Percentiles rank a stretch among this genome's conserved stretches.
Evolutionary conservation across 306 rosid species (phyloP).

Genomic region (Arachis stenosperma): DNA sequence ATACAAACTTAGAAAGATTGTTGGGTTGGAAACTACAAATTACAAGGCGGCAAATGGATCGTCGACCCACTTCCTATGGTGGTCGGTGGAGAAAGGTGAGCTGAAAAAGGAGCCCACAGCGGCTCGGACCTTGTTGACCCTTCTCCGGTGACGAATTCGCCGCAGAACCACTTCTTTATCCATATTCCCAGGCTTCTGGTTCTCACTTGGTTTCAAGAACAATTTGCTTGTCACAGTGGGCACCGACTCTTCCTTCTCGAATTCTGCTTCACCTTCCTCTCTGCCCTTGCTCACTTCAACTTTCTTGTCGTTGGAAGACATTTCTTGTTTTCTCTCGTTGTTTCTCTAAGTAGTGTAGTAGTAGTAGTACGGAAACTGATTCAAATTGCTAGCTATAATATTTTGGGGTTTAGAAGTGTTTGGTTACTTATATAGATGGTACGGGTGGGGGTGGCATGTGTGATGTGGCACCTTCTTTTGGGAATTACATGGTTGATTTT

Average conservation of each 20-base stretch:
- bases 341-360: background rate
- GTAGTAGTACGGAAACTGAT: background rate
- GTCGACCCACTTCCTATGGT: conserved; percentile 37
- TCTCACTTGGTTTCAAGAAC: conserved; percentile 28
- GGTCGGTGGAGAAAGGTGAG: conserved; percentile 33
- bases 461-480: background rate
- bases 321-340: background rate
- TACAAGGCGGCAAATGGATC: conserved; percentile 51
- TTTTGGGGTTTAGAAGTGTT: background rate
- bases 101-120: conserved; percentile 30
- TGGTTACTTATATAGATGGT: background rate
- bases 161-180: conserved; percentile 45
- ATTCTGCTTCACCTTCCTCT: conserved; percentile 32
- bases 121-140: conserved; percentile 41
- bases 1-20: background rate
- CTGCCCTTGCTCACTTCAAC: conserved; percentile 12
- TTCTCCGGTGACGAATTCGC: conserved; percentile 48
- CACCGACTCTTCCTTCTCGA: background rate
- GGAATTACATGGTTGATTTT: background rate
- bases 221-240: conserved; percentile 41
- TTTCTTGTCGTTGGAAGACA: conserved; percentile 39
- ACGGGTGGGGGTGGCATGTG: background rate
- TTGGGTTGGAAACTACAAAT: background rate
- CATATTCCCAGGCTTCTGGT: conserved; percentile 14
- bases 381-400: background rate